Conservation (phyloP, 129 eudicot genomes). For the Artemisia tridentata region DNA sequence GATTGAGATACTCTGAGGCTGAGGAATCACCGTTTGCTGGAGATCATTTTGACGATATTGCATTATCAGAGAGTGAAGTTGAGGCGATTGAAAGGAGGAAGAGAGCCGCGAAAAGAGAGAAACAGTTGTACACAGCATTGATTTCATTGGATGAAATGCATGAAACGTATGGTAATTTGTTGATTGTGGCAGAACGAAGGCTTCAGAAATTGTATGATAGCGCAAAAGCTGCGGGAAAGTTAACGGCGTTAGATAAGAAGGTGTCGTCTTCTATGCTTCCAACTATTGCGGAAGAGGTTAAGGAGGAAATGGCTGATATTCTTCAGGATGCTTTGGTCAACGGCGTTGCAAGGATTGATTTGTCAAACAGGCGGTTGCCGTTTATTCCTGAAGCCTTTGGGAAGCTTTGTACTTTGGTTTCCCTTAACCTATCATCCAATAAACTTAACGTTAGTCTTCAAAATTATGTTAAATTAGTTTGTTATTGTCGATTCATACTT, state of each 20-base stretch:
- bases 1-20: conserved; percentile 48
- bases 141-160: conserved; percentile 78
- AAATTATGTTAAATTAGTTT: not conserved
- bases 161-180: conserved; percentile 57
- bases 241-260: conserved; percentile 28
- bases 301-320: conserved; percentile 74
- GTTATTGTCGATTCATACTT: not conserved
- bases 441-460: conserved; percentile 50
- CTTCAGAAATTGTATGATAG: conserved; percentile 72
- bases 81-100: conserved; percentile 33
- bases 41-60: conserved; percentile 42
- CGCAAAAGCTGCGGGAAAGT: conserved; percentile 49
- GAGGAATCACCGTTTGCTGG: conserved; percentile 45
- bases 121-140: conserved; percentile 52
- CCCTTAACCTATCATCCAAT: conserved; percentile 69
- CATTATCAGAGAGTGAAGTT: conserved; percentile 22
- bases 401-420: conserved; percentile 53
- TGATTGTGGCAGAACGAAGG: conserved; percentile 68
- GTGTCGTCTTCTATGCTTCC: conserved; percentile 31
- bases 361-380: conserved; percentile 46
- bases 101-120: conserved; percentile 45
- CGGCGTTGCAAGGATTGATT: conserved; percentile 55
- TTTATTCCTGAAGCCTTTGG: conserved; percentile 84
- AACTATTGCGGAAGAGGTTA: conserved; percentile 45
- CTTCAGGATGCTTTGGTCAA: conserved; percentile 55